Evolutionary conservation across 108 stramenopile genomes (phyloP).

Genomic region (Cylindrotheca fusiformis): DNA sequence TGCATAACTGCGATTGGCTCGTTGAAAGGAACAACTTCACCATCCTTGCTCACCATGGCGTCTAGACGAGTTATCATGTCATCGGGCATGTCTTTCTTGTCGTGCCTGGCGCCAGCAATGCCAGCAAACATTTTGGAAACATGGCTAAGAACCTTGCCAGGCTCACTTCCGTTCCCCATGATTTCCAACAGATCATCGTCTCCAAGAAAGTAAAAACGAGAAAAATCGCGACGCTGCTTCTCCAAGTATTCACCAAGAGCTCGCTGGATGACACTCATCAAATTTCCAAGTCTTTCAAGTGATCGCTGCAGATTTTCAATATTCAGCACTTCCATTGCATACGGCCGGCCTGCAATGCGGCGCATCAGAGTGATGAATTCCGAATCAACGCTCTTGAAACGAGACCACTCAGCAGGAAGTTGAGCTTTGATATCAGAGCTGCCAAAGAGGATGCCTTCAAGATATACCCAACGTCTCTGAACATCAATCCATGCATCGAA

Average conservation of each 20-base stretch:
- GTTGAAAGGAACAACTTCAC: conserved; percentile 87
- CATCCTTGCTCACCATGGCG: conserved; percentile 95
- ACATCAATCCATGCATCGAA: conserved; percentile 98
- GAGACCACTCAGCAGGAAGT: conserved; percentile 91
- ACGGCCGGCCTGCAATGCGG: conserved; percentile 83
- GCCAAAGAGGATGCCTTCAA: conserved; percentile 95
- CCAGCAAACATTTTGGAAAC: conserved; percentile 98
- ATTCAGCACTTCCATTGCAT: conserved; percentile 82
- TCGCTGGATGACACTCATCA: conserved; percentile 92
- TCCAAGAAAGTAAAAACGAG: conserved; percentile 98
- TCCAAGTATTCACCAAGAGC: conserved; percentile 97
- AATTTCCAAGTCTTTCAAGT: conserved; percentile 86
- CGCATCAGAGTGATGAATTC: conserved; percentile 94
- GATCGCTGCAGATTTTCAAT: conserved; percentile 92
- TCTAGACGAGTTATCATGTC: conserved; percentile 63
- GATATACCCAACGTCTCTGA: conserved; percentile 96
- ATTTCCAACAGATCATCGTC: conserved; percentile 99
- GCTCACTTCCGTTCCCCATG: conserved; percentile 92
- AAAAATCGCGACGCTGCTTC: conserved; percentile 92
- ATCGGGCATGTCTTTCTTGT: conserved; percentile 53
- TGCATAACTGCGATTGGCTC: conserved; percentile 66
- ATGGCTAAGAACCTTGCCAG: conserved; percentile 92
- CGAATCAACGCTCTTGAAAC: conserved; percentile 94
- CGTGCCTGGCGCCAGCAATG: conserved; percentile 53
- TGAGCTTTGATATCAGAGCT: conserved; percentile 96